A percentile compares a stretch with the other conserved stretches of the same genome.
Evolutionary conservation across 2,329 filamentous ascomycete genomes (phyloP).

Genomic region (Chrysoporthe deuterocubensis): DNA sequence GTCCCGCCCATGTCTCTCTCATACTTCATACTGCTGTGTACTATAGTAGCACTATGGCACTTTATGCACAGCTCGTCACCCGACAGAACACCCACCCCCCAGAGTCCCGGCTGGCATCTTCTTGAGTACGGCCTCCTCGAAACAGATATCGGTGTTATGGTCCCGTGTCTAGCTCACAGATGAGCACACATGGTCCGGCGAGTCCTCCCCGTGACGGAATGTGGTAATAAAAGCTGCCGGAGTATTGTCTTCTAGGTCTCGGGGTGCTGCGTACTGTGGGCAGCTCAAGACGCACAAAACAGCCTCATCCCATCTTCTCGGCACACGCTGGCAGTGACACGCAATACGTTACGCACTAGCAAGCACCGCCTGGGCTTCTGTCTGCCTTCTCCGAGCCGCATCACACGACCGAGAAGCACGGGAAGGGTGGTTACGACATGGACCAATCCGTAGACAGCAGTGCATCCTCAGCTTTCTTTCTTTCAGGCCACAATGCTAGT

Average conservation of each 20-base stretch:
- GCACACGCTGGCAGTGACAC: slow-evolving; percentile 18
- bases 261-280: neutral
- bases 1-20: neutral
- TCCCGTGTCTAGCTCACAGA: neutral
- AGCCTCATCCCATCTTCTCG: slow-evolving; percentile 20
- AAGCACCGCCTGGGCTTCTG: neutral
- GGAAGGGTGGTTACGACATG: no score
- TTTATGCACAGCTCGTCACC: neutral
- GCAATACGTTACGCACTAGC: slow-evolving; percentile 19
- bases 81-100: no score
- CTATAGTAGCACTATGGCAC: neutral
- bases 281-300: neutral
- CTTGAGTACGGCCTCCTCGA: no score
- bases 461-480: no score
- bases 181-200: neutral
- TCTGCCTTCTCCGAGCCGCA: neutral
- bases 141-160: neutral
- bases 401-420: neutral
- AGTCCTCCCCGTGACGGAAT: no score
- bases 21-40: neutral
- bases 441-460: neutral
- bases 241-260: neutral
- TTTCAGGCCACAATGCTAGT: no score
- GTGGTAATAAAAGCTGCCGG: no score
- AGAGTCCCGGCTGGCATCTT: no score